Base-by-base conservation (phyloP, 345 rosid genomes). In the Raphanus raphanistrum region DNA sequence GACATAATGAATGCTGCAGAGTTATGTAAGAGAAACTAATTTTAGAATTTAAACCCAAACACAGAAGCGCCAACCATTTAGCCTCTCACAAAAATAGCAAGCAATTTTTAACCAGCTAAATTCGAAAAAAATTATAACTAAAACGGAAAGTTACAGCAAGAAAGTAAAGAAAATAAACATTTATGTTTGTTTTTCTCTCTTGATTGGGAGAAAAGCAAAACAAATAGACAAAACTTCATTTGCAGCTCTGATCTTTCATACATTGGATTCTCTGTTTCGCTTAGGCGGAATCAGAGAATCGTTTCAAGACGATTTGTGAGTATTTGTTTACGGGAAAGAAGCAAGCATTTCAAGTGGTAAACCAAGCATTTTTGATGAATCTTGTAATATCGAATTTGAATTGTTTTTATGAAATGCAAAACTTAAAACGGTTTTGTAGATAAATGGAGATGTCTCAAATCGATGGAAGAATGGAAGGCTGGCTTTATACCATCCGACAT, bases 381-480 rank as follows among this genome's bases (percentile, higher is more conserved):
- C 63, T 27, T 21, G 57, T n/a, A 4, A 2, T 55, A 27, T 0
- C 36, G 6, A 70, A 5, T 54, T 55, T 32, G 43, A 27, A 64
- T 26, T 27, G 6, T 70, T 64, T 41, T 68, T 4, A 38, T 29
- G 29, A 48, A 68, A 45, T 11, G 3, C 9, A 10, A 28, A 74
- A 79, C 66, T 68, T 10, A 21, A 4, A 15, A 33, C 28, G 43
- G 72, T 5, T 80, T 71, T 57, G 67, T 35, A 73, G 72, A 69
- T 57, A 76, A 72, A 84, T 85, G 86, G 83, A 75, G 78, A 16
- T 76, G 75, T 1, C 79, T 5, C 69, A 73, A 73, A 68, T 65
- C 12, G 90, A 84, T 50, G 84, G 82, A 16, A 88, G 76, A 78
- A 90, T 95, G 92, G 98, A 91, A 72, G 99, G 99, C 15, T 95